These are phyloP conservation scores for Coemansia sp. DNA, from an alignment of 192 early-diverging fungal species.

Conservation along the genomic window DNA sequence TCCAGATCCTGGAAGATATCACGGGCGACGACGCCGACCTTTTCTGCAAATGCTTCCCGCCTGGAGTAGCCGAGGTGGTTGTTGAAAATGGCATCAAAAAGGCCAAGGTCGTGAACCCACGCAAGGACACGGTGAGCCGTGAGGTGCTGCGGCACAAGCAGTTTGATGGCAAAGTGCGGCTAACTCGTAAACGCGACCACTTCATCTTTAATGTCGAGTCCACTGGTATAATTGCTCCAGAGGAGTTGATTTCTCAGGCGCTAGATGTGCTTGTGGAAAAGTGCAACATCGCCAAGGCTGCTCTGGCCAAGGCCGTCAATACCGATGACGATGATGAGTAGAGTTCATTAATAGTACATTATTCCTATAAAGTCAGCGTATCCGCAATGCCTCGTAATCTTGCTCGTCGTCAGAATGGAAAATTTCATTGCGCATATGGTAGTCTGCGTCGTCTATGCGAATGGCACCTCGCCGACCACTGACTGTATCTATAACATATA, in stretches of 20 bases:
- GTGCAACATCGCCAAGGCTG: conserved; percentile 65
- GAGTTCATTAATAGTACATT: neutral
- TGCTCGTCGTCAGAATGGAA: conserved; percentile 34
- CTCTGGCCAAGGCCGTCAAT: conserved; percentile 44
- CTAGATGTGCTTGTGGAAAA: conserved; percentile 80
- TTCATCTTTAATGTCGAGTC: conserved; percentile 97
- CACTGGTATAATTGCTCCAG: conserved; percentile 74
- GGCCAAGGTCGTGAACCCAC: conserved; percentile 82
- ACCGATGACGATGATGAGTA: conserved; percentile 22
- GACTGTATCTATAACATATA: conserved; percentile 8
- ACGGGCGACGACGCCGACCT: conserved; percentile 75
- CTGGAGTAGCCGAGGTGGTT: conserved; percentile 80
- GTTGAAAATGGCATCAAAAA: conserved; percentile 63
- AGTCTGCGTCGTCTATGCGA: conserved; percentile 38
- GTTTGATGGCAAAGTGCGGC: conserved; percentile 84
- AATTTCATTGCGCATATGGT: conserved; percentile 37
- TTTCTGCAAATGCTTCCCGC: conserved; percentile 83
- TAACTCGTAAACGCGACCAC: conserved; percentile 91
- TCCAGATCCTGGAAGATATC: conserved; percentile 80
- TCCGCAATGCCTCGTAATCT: conserved; percentile 24
- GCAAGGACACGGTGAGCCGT: conserved; percentile 93
- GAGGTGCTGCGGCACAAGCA: conserved; percentile 91
- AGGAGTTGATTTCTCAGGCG: conserved; percentile 74
- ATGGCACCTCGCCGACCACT: conserved; percentile 31
- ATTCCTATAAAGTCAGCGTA: neutral